Evolutionary conservation across 192 early-diverging fungal species (phyloP), one percentile per base, ranked within the genome.

Genomic region (Jimgerdemannia lactiflua): DNA sequence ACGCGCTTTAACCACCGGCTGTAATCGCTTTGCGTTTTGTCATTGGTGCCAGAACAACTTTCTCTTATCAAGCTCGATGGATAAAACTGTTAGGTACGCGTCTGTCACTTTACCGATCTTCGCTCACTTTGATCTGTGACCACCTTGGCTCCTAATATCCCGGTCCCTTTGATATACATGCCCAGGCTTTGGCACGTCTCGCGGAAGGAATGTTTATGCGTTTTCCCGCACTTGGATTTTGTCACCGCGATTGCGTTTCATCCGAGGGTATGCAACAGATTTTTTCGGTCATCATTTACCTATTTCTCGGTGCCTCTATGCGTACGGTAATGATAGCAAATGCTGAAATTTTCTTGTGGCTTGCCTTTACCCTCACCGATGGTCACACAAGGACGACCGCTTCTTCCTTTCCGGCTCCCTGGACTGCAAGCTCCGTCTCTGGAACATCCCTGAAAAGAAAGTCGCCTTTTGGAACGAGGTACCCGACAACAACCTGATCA

Each of bases 191-290:
- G 93, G 94, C 94, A 97, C 79, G 79, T 93, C 19, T 87, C 85
- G 42, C 83, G 89, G 29, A 79, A 85, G 43, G 89, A 89, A 68
- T 95, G 94, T 71, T 82, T 97, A 63, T 94, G 93, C 77, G 86
- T 90, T 4, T 95, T 97, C 75, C 80, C 85, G 41, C 95, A 96
- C 77, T 80, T 85, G 43, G 94, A 93, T 77, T 89, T 91, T 14
- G 95, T 96, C 3, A 92, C 93, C 2, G 86, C 90, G 4, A 90
- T 96, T 4, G 84, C 87, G 0, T 97, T 97, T 78, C 94, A 93
- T 75, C 95, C 95, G 66, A 80, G 75, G 74, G 83, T 85, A 76
- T 54, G 49, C 39, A n/a, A n/a, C n/a, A n/a, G n/a, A n/a, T n/a
- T n/a, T n/a, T n/a, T n/a, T n/a, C n/a, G n/a, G n/a, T n/a, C n/a